These are phyloP conservation scores for Jamesozyma spencerorum DNA, from an alignment of 805 yeast genomes.

Conservation along the genomic window DNA sequence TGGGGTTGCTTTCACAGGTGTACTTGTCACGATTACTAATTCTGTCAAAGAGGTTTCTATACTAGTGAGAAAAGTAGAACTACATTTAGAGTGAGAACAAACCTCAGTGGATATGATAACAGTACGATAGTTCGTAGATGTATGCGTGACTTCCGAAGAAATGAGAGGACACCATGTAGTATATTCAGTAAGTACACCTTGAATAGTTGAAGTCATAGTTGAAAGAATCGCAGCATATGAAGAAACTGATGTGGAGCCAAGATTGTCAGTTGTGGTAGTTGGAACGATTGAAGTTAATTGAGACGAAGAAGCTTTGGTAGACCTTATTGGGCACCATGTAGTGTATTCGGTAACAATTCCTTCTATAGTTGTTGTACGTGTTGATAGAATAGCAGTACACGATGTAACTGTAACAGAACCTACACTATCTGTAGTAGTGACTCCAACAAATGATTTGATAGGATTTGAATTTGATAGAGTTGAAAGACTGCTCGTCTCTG, in stretches of 20 bases:
- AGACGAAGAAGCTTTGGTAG: slow-evolving; percentile 2
- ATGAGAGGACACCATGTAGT: slow-evolving; percentile 33
- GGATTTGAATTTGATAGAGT: background rate
- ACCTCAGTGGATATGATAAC: slow-evolving; percentile 14
- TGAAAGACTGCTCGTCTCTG: background rate
- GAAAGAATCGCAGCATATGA: slow-evolving; percentile 5
- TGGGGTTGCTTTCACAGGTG: too few species aligned
- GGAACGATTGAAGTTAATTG: slow-evolving; percentile 9
- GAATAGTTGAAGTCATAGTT: slow-evolving; percentile 18
- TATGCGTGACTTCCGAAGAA: background rate
- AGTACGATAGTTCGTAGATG: slow-evolving; percentile 2
- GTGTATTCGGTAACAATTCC: slow-evolving; percentile 25
- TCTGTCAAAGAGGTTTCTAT: background rate
- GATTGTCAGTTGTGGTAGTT: too few species aligned
- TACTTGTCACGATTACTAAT: background rate
- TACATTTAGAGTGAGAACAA: slow-evolving; percentile 9
- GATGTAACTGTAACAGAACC: background rate
- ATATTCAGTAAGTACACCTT: slow-evolving; percentile 23
- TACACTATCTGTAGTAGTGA: too few species aligned
- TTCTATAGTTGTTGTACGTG: slow-evolving; percentile 18
- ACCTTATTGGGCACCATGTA: slow-evolving; percentile 32
- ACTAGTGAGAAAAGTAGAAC: slow-evolving; percentile 2
- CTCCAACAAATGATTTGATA: slow-evolving; percentile 6
- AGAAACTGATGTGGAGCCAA: background rate
- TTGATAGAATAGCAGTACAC: slow-evolving; percentile 6